Evolutionary conservation across 2,329 filamentous ascomycete genomes (phyloP), one percentile per base, ranked within the genome.

Genomic region (Pezicula carpinea): DNA sequence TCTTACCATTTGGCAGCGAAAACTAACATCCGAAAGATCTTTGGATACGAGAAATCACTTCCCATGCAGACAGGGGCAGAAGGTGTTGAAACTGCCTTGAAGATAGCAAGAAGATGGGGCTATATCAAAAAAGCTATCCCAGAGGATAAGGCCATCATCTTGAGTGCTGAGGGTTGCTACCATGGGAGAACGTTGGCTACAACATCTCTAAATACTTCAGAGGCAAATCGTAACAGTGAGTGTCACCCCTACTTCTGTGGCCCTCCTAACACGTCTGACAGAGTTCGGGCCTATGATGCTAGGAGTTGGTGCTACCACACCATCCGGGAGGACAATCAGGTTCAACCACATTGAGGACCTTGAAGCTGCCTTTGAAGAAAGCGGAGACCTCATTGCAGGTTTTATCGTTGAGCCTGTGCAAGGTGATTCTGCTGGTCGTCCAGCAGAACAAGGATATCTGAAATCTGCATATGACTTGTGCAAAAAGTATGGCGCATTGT

Each of bases 1-100:
- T 21, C 35, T 38, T 17, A 13, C 15, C 35, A 29, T 10, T 11
- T 11, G 26, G 26, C 26, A 29, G 8, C 13, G 8, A 29, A 2
- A 10, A 29, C 26, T 29, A 29, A 29, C 8, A 29, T 4, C 26
- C 26, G 13, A 11, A 11, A 38, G 35, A 21, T 38, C 3, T 95
- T 95, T 64, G 89, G 88, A 54, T 96, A 92, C 66, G 91, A 96
- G 69, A 96, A 95, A 90, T 88, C 95, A 29, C 71, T 96, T 66
- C 90, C 91, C 57, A 95, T 96, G 90, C 95, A 95, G 75, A 96
- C 91, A 1, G 91, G 91, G 48, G 90, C 90, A 26, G 91, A 96
- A 71, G 91, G 90, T n/a, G 89, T 95, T 38, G 90, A 96, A 76
- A 95, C 90, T 0, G 90, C 85, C 14, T 82, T 96, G 71, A 96